Evolutionary conservation across 1,139 yeast species (phyloP).

Genomic region (Diutina sp.): DNA sequence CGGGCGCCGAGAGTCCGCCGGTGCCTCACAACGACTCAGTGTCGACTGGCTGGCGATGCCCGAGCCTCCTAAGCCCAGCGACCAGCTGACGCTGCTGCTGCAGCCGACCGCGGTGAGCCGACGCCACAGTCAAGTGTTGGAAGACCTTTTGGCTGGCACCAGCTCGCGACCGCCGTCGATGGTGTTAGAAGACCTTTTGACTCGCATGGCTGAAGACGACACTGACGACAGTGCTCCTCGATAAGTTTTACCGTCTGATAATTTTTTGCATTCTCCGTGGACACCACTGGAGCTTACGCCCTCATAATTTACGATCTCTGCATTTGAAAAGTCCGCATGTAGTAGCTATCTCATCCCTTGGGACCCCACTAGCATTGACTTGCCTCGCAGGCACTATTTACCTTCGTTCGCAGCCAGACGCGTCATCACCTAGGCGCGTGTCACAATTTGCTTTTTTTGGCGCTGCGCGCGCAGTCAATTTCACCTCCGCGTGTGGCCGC

Average conservation of each 20-base stretch:
- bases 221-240: not conserved
- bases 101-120: not conserved
- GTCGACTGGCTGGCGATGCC: not conserved
- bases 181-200: constrained; percentile 6
- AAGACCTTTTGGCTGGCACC: not conserved
- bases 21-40: not conserved
- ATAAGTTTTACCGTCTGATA: no score
- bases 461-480: not conserved
- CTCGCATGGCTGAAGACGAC: not conserved
- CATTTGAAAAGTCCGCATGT: not conserved
- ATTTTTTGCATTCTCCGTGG: not conserved
- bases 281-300: not conserved
- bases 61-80: not conserved
- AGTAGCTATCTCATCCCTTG: not conserved
- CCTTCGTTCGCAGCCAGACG: not conserved
- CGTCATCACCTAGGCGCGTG: not conserved
- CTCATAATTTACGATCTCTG: not conserved
- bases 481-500: no score
- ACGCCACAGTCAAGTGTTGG: not conserved
- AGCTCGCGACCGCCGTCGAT: constrained; percentile 6
- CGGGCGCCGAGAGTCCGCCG: not conserved
- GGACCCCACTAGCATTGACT: not conserved
- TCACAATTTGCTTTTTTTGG: not conserved
- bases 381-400: not conserved
- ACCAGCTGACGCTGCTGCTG: not conserved